Evolutionary conservation across 148 eudicot species (phyloP).

Genomic region (Rhododendron henanense): DNA sequence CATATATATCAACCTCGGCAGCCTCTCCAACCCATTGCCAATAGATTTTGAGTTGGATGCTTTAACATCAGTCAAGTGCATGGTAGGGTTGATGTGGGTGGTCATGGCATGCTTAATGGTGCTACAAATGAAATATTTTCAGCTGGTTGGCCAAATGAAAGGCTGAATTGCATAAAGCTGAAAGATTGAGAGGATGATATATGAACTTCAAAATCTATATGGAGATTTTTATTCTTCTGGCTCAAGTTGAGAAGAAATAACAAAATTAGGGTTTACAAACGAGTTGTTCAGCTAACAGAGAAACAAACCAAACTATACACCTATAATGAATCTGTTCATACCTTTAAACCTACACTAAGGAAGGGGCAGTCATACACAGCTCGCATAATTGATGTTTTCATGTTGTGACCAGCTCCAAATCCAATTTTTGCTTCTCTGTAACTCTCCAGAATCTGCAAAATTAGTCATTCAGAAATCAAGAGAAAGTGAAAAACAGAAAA

Average conservation of each 20-base stretch:
- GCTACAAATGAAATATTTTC: not conserved
- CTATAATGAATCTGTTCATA: conserved; percentile 13
- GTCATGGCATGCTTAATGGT: not conserved
- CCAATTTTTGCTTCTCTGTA: conserved; percentile 68
- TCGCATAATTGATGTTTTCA: conserved; percentile 54
- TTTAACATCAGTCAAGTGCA: not conserved
- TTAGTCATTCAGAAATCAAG: conserved; percentile 18
- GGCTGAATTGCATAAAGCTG: not conserved
- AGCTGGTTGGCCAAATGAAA: not conserved
- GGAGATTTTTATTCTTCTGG: not conserved
- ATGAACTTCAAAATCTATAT: not conserved
- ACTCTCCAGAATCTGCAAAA: conserved; percentile 55
- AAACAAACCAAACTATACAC: not conserved
- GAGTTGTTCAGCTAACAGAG: not conserved
- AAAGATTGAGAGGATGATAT: not conserved
- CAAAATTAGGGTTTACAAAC: not conserved
- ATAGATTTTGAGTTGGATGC: not conserved
- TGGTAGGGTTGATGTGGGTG: not conserved
- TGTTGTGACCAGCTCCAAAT: conserved; percentile 63
- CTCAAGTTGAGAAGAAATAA: not conserved
- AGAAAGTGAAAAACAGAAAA: not conserved
- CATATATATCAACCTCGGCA: not conserved
- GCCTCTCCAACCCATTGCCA: not conserved
- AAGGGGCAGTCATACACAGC: conserved; percentile 88
- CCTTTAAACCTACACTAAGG: conserved; percentile 68